Conservation (phyloP, 257 asterid species). For the Craterostigma plantagineum region DNA sequence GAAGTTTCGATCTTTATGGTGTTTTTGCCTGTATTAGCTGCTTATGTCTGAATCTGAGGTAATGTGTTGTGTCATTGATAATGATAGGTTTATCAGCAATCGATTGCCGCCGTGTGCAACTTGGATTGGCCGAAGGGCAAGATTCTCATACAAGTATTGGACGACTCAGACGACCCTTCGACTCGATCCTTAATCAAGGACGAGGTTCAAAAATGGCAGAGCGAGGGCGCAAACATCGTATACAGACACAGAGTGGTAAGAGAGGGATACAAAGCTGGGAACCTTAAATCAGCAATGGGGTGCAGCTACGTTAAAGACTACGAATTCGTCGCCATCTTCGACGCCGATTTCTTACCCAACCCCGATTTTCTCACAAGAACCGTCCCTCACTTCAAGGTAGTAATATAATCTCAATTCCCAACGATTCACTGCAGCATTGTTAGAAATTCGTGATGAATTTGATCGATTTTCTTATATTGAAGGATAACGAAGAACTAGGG, state of each 20-base stretch:
- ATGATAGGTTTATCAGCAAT: slow-evolving; percentile 41
- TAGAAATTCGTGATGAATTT: too few relatives aligned
- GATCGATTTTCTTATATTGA: slow-evolving; percentile 4
- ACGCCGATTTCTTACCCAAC: slow-evolving; percentile 44
- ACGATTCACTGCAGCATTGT: too few relatives aligned
- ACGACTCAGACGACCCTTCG: slow-evolving; percentile 38
- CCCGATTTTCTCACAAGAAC: slow-evolving; percentile 35
- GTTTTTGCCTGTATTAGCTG: neutral
- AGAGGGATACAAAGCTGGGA: slow-evolving; percentile 54
- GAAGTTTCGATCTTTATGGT: neutral
- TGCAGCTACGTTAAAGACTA: slow-evolving; percentile 45
- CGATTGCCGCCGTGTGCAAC: slow-evolving; percentile 36
- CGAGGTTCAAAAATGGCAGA: slow-evolving; percentile 39
- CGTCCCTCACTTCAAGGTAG: slow-evolving; percentile 43
- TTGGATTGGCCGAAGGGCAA: slow-evolving; percentile 42
- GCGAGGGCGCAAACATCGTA: slow-evolving; percentile 37
- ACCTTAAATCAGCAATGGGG: slow-evolving; percentile 44
- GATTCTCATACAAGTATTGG: slow-evolving; percentile 35
- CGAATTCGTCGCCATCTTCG: slow-evolving; percentile 42
- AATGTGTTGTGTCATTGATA: neutral
- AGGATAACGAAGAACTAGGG: slow-evolving; percentile 54
- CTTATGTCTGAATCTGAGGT: too few relatives aligned
- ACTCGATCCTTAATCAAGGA: slow-evolving; percentile 26
- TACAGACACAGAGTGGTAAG: slow-evolving; percentile 39
- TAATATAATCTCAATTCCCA: too few relatives aligned